These are phyloP conservation scores for Ogataea kodamae DNA, from an alignment of 805 yeast genomes.

Conservation along the genomic window DNA sequence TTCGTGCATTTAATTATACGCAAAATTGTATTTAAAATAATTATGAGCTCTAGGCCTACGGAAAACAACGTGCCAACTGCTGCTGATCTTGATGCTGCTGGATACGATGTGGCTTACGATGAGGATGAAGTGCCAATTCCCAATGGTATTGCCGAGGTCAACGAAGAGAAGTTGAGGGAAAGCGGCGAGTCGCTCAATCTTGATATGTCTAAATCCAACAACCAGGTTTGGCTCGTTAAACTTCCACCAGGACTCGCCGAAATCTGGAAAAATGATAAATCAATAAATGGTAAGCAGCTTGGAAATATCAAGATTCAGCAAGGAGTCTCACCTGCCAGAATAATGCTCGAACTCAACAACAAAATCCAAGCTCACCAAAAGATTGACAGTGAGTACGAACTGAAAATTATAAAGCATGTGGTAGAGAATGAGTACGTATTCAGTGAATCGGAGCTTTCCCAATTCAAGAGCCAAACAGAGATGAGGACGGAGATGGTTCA, in stretches of 20 bases:
- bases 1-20: slow-evolving; percentile 5
- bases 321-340: slow-evolving; percentile 35
- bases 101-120: slow-evolving; percentile 26
- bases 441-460: slow-evolving; percentile 75
- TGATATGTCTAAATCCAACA: slow-evolving; percentile 56
- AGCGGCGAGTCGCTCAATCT: slow-evolving; percentile 72
- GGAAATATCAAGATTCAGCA: slow-evolving; percentile 77
- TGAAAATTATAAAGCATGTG: slow-evolving; percentile 69
- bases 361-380: slow-evolving; percentile 43
- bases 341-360: slow-evolving; percentile 56
- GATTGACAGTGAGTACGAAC: slow-evolving; percentile 82
- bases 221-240: slow-evolving; percentile 89
- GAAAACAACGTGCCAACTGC: slow-evolving; percentile 2
- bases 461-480: slow-evolving; percentile 52
- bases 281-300: slow-evolving; percentile 67
- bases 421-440: slow-evolving; percentile 86
- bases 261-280: slow-evolving; percentile 65
- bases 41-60: slow-evolving; percentile 13
- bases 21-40: slow-evolving; percentile 3
- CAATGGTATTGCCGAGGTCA: slow-evolving; percentile 34
- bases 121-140: slow-evolving; percentile 34
- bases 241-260: slow-evolving; percentile 84
- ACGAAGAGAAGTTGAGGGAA: slow-evolving; percentile 35
- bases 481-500: slow-evolving; percentile 49
- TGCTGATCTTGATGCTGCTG: slow-evolving; percentile 12